phyloP scores from a whole-genome alignment of 176 grass and related monocot genomes.

The Triticum urartu region DNA sequence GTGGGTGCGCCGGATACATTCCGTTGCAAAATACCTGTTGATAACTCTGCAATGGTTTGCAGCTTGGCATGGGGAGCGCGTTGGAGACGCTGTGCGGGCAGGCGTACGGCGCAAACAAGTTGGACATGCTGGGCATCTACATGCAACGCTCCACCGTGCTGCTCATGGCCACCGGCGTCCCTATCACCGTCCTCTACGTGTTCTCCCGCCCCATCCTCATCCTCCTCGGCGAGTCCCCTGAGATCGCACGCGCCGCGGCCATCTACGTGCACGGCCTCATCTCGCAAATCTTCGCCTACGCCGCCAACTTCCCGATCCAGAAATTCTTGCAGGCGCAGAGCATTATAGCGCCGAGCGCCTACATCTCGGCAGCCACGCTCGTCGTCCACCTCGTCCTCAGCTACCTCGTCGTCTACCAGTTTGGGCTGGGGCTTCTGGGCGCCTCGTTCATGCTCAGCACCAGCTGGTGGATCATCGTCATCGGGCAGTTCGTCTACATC shows the following conservation, averaged over 20 bases:
- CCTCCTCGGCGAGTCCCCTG: constrained; percentile 58
- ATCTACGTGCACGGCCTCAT: constrained; percentile 74
- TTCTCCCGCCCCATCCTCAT: constrained; percentile 56
- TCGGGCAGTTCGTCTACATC: constrained; percentile 61
- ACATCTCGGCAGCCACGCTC: constrained; percentile 49
- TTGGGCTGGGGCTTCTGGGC: constrained; percentile 51
- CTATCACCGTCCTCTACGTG: constrained; percentile 49
- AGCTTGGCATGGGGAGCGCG: constrained; percentile 80
- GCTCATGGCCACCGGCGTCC: constrained; percentile 54
- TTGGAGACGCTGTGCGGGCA: constrained; percentile 82
- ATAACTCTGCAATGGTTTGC: neutral
- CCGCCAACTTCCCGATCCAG: constrained; percentile 76
- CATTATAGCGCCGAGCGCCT: constrained; percentile 83
- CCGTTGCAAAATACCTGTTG: no score
- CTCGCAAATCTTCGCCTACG: constrained; percentile 91
- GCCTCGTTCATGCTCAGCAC: constrained; percentile 53
- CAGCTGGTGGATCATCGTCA: constrained; percentile 64
- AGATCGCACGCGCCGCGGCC: constrained; percentile 58
- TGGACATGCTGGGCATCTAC: constrained; percentile 78
- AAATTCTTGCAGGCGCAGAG: constrained; percentile 88
- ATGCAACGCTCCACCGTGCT: constrained; percentile 70
- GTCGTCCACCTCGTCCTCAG: constrained; percentile 38
- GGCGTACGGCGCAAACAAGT: constrained; percentile 58
- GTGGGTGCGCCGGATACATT: no score
- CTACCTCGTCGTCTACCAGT: constrained; percentile 40